Evolutionary conservation across 495 filamentous ascomycete species (phyloP).

Genomic region (Cairneyella variabilis): DNA sequence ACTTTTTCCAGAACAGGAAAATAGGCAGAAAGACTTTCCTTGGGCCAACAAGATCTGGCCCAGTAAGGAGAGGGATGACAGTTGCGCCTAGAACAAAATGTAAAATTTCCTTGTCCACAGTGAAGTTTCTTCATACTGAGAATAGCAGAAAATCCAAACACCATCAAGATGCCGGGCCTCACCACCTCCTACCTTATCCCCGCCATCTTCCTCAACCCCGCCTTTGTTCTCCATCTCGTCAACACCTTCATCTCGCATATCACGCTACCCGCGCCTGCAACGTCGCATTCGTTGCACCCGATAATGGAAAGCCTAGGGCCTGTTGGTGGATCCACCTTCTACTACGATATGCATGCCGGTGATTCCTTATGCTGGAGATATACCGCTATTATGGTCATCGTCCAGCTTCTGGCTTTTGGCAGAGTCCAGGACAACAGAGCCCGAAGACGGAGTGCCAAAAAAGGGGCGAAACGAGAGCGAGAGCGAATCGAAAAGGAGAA

Average conservation of each 20-base stretch:
- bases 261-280: conserved; percentile 25
- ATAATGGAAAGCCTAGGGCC: conserved; percentile 29
- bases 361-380: conserved; percentile 36
- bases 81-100: too few relatives aligned
- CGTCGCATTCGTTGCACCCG: conserved; percentile 26
- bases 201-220: conserved; percentile 39
- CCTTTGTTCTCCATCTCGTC: conserved; percentile 36
- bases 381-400: conserved; percentile 27
- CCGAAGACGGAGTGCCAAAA: conserved; percentile 10
- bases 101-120: too few relatives aligned
- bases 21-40: too few relatives aligned
- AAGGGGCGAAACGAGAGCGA: conserved; percentile 14
- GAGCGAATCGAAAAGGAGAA: conserved; percentile 18
- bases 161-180: conserved; percentile 25
- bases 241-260: conserved; percentile 35
- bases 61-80: too few relatives aligned
- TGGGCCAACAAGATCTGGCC: too few relatives aligned
- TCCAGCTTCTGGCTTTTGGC: conserved; percentile 24
- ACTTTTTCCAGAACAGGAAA: too few relatives aligned
- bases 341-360: conserved; percentile 34
- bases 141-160: too few relatives aligned
- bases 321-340: conserved; percentile 23
- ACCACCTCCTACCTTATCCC: conserved; percentile 35
- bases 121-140: too few relatives aligned
- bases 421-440: conserved; percentile 21